Evolutionary conservation across 1,139 yeast species (phyloP), one percentile per base, ranked within the genome.

Genomic region (Wickerhamiella pararugosa): DNA sequence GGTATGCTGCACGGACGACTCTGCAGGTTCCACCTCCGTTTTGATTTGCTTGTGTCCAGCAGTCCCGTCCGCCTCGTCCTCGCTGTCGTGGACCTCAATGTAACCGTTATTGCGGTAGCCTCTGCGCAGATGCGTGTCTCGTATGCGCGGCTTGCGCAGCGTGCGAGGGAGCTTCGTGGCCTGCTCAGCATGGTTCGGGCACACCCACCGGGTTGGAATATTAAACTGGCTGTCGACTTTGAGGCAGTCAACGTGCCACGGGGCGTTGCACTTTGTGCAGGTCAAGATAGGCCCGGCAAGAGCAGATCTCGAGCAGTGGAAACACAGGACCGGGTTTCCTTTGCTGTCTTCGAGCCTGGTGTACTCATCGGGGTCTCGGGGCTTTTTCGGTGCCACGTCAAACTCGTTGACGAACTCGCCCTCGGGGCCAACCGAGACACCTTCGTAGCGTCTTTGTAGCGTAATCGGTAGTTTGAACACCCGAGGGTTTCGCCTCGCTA

Each of bases 191-290:
- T 90, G 98, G 52, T 82, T 76, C 0, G 97, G 98, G 57, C 98
- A 90, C 61, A 76, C 76, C 98, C 98, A 90, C 56, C 82, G 82
- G 35, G 72, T 69, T 1, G 94, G 92, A 34, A 84, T 61, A 25
- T 81, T 75, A 25, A 81, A 70, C 53, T 83, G 62, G 1, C 95
- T 94, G 7, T 83, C 81, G 3, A 15, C 21, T 37, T 70, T 69
- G 8, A 90, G 61, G 59, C 98, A 90, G 60, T 90, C 97, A 38
- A 87, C 62, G 59, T 90, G 98, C 94, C 95, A 90, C 9, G 78
- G 72, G n/a, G 80, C 66, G 1, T 79, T 68, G 60, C 98, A 90
- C 53, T 78, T 80, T 55, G 87, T 96, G 59, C 98, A 90, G 45
- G 75, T 75, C 10, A 79, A 73, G 31, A 90, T 64, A 48, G 59